Evolutionary conservation across 2,329 filamentous ascomycete genomes (phyloP).

Genomic region (Fusarium foetens): DNA sequence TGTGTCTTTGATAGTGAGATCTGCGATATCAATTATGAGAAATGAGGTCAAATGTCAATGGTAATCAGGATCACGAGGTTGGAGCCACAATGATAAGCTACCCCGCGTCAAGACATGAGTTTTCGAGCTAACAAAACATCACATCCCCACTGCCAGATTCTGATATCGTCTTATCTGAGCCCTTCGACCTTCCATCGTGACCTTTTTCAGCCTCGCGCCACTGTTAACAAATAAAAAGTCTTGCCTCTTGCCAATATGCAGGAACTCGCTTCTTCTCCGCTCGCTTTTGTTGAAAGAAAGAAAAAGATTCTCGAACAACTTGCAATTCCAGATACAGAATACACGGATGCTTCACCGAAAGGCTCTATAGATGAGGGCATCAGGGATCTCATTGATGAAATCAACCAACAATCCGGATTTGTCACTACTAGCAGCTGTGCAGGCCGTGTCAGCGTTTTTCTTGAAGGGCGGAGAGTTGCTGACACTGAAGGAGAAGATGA

Average conservation of each 20-base stretch:
- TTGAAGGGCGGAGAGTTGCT: conserved; percentile 74
- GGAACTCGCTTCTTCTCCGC: conserved; percentile 46
- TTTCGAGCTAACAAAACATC: conserved; percentile 30
- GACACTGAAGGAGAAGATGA: conserved; percentile 33
- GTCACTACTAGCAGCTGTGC: conserved; percentile 96
- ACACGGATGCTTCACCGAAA: conserved; percentile 88
- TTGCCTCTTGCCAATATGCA: conserved; percentile 43
- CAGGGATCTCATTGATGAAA: conserved; percentile 77
- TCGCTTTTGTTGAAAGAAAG: conserved; percentile 71
- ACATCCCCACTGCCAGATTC: background rate
- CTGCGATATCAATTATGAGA: conserved; percentile 2
- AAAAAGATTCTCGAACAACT: conserved; percentile 77
- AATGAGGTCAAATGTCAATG: conserved; percentile 33
- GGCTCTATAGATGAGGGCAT: conserved; percentile 86
- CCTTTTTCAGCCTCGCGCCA: conserved; percentile 41
- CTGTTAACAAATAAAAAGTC: conserved; percentile 34
- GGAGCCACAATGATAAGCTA: conserved; percentile 36
- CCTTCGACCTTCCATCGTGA: conserved; percentile 18
- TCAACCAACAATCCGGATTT: conserved; percentile 79
- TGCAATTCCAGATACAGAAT: conserved; percentile 72
- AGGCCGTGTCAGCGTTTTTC: conserved; percentile 85
- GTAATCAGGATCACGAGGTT: conserved; percentile 35
- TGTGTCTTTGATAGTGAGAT: conserved; percentile 1
- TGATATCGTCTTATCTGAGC: conserved; percentile 24
- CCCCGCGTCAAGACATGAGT: conserved; percentile 37